Conservation (phyloP, 768 basidiomycete species). For the Termitomyces sp. region DNA sequence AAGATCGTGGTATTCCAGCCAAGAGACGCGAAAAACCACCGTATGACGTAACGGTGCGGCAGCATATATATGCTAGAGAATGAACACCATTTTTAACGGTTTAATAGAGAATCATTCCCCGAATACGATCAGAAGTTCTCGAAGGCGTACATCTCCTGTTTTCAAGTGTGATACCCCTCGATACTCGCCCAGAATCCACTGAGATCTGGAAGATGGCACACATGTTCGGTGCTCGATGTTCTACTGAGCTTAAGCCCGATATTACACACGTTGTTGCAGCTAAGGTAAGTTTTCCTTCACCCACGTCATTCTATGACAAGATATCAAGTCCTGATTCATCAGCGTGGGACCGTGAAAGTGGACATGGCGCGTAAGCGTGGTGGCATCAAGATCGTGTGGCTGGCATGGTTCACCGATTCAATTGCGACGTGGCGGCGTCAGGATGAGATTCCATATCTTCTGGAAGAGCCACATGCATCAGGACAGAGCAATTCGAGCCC, state of each 20-base stretch:
- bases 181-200: constrained; percentile 68
- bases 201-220: constrained; percentile 84
- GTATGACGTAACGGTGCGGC: constrained; percentile 79
- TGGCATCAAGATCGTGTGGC: constrained; percentile 79
- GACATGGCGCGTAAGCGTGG: constrained; percentile 74
- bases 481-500: constrained; percentile 28
- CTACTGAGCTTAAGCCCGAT: constrained; percentile 55
- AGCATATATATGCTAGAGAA: not conserved
- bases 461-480: constrained; percentile 50
- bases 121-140: constrained; percentile 71
- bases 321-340: not conserved
- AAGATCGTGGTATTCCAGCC: constrained; percentile 23
- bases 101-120: constrained; percentile 76
- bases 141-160: constrained; percentile 80
- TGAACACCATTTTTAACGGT: not conserved
- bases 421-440: constrained; percentile 83
- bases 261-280: constrained; percentile 92
- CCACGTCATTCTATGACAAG: not conserved
- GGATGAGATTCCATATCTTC: constrained; percentile 72
- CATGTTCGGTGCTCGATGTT: constrained; percentile 84
- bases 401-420: constrained; percentile 87
- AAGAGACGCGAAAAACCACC: constrained; percentile 22
- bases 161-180: constrained; percentile 93
- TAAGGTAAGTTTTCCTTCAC: constrained; percentile 44
- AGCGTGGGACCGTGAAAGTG: constrained; percentile 92